Evolutionary conservation across 169 alveolate genomes (phyloP), one percentile per base, ranked within the genome.

Genomic region (Perkinsus marinus): DNA sequence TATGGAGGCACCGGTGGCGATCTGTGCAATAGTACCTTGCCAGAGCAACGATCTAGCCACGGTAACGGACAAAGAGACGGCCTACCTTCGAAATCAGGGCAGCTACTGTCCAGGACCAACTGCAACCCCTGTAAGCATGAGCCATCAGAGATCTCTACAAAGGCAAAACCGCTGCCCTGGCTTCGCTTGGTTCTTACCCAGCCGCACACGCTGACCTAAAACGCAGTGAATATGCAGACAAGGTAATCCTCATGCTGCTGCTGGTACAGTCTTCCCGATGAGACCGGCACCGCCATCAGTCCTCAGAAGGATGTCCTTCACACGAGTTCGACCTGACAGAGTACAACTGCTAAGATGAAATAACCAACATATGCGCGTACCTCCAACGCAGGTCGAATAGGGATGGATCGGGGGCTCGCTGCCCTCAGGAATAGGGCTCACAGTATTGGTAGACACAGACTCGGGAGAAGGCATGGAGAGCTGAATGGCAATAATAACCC

Each of bases 81-180:
- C 38, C 96, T 91, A 7, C 95, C 96, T 9, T 95, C 96, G 93
- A 95, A 97, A 38, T 98, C 97, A 0, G 89, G 92, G 0, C 97
- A 95, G 36, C 93, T 95, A 17, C 96, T 95, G 92, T 97, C 96
- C 39, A 98, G 97, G 30, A 98, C 96, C n/a, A 97, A 93, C 93
- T 98, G 98, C 68, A 98, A 92, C 90, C 95, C 95, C 90, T 97
- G 96, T 43, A 97, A 94, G 92, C 98, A 95, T 39, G 99, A 96
- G 26, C 99, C 99, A 95, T 98, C 99, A 94, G 97, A 97, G 89
- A 98, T 89, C 91, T 97, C 97, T 26, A 98, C 95, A 94, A 98
- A 98, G 41, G 96, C 94, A 68, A 98, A 96, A 39, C 95, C 99
- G 69, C 97, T 97, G 69, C 99, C 98, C 69, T 97, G 98, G 91